These are phyloP conservation scores for Phylloporus sp. DNA, from an alignment of 768 basidiomycete genomes.

Conservation along the genomic window DNA sequence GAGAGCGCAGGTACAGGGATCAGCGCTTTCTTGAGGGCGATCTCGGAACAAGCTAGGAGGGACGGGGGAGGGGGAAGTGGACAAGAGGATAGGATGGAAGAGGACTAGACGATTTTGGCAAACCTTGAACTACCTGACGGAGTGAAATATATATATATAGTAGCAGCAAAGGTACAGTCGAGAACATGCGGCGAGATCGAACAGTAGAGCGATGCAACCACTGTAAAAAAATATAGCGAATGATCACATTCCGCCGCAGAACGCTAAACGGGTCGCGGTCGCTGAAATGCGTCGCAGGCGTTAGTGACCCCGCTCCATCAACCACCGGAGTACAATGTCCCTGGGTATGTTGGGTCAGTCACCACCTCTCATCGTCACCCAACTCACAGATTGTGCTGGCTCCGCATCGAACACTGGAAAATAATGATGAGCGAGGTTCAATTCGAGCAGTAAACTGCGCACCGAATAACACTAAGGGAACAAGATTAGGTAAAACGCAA, in stretches of 20 bases:
- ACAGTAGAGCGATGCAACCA: not conserved
- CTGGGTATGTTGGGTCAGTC: slow-evolving; percentile 29
- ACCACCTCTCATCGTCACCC: not conserved
- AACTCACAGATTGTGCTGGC: slow-evolving; percentile 83
- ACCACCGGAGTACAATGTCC: slow-evolving; percentile 87
- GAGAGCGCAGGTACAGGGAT: slow-evolving; percentile 80
- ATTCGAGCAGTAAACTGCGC: slow-evolving; percentile 21
- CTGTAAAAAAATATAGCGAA: not conserved
- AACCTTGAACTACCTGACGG: not conserved
- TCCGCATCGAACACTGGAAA: slow-evolving; percentile 90
- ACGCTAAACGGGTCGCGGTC: not conserved
- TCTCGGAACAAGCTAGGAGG: slow-evolving; percentile 67
- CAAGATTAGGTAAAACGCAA: not conserved
- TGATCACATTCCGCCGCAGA: not conserved
- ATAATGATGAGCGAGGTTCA: not conserved
- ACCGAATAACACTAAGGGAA: slow-evolving; percentile 71
- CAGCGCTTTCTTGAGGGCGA: slow-evolving; percentile 72
- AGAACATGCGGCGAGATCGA: not conserved
- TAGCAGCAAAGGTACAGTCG: not conserved
- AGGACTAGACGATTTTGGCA: slow-evolving; percentile 43
- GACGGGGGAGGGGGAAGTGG: slow-evolving; percentile 29
- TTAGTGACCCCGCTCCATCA: slow-evolving; percentile 69
- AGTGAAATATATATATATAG: not conserved
- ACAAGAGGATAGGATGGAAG: slow-evolving; percentile 66
- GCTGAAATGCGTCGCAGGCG: not conserved